phyloP scores from a whole-genome alignment of 805 yeast genomes.

The Brettanomyces naardenensis region DNA sequence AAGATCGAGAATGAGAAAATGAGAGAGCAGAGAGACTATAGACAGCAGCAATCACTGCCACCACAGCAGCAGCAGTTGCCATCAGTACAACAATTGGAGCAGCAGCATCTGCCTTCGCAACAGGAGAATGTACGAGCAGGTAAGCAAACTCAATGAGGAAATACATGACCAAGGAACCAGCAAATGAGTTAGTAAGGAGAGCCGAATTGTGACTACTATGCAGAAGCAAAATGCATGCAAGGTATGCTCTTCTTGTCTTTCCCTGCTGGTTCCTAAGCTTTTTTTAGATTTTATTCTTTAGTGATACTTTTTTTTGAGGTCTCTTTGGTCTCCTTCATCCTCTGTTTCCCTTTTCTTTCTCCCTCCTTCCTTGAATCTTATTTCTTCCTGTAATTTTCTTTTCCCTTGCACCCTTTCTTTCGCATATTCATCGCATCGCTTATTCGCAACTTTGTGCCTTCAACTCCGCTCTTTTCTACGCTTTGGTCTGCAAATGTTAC shows the following conservation, averaged over 20 bases:
- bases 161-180: too few relatives aligned
- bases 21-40: constrained; percentile 18
- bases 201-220: too few relatives aligned
- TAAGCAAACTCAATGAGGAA: too few relatives aligned
- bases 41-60: not conserved
- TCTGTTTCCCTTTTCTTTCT: not conserved
- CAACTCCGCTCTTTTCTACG: not conserved
- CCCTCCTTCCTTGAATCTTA: not conserved
- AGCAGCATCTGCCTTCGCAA: not conserved
- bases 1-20: constrained; percentile 58
- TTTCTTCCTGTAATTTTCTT: constrained; percentile 1
- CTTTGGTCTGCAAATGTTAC: not conserved
- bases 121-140: not conserved
- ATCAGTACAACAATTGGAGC: not conserved
- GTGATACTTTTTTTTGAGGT: not conserved
- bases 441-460: not conserved
- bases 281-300: too few relatives aligned
- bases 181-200: too few relatives aligned
- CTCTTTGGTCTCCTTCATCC: not conserved
- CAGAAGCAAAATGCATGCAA: too few relatives aligned
- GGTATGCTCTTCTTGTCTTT: too few relatives aligned
- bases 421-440: not conserved
- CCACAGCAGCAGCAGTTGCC: not conserved
- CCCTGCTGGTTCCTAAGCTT: too few relatives aligned
- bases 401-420: constrained; percentile 1